Conservation (phyloP, 2,329 filamentous ascomycete genomes). For the Talaromyces sp. region DNA sequence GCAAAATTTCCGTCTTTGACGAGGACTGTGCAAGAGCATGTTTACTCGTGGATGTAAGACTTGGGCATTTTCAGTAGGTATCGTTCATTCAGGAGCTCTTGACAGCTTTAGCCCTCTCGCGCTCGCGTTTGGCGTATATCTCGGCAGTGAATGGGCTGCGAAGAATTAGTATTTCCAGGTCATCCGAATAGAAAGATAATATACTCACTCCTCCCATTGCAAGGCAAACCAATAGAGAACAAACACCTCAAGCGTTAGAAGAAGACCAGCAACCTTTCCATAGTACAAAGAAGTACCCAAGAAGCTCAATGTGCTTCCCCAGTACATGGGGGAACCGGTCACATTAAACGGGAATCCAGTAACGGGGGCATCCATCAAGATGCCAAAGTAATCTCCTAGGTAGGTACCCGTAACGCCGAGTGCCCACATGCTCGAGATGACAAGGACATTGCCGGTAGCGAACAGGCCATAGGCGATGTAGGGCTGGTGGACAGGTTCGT, state of each 20-base stretch:
- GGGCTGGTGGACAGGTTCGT: slow-evolving; percentile 65
- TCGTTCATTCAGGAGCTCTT: slow-evolving; percentile 33
- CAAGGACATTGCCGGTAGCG: slow-evolving; percentile 73
- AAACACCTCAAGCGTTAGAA: slow-evolving; percentile 72
- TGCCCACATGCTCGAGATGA: slow-evolving; percentile 84
- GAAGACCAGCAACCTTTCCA: slow-evolving; percentile 80
- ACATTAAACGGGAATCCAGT: slow-evolving; percentile 96
- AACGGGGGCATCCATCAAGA: slow-evolving; percentile 92
- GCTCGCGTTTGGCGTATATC: slow-evolving; percentile 76
- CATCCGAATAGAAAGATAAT: slow-evolving; percentile 8
- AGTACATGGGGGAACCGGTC: slow-evolving; percentile 91
- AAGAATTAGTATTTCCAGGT: slow-evolving; percentile 1
- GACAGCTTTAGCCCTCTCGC: slow-evolving; percentile 38
- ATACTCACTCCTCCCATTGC: slow-evolving; percentile 70
- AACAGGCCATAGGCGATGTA: slow-evolving; percentile 70
- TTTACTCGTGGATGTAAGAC: not conserved
- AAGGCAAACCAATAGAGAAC: slow-evolving; percentile 77
- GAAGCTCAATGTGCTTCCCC: slow-evolving; percentile 89
- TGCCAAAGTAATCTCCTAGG: slow-evolving; percentile 97
- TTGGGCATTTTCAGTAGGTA: not conserved
- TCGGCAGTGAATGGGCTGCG: slow-evolving; percentile 77
- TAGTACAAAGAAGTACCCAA: slow-evolving; percentile 79
- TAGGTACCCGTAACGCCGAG: slow-evolving; percentile 95
- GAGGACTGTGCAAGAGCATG: not conserved
- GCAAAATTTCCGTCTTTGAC: not conserved